phyloP scores from a whole-genome alignment of 495 filamentous ascomycete species.

The Aspergillus nanangensis region DNA sequence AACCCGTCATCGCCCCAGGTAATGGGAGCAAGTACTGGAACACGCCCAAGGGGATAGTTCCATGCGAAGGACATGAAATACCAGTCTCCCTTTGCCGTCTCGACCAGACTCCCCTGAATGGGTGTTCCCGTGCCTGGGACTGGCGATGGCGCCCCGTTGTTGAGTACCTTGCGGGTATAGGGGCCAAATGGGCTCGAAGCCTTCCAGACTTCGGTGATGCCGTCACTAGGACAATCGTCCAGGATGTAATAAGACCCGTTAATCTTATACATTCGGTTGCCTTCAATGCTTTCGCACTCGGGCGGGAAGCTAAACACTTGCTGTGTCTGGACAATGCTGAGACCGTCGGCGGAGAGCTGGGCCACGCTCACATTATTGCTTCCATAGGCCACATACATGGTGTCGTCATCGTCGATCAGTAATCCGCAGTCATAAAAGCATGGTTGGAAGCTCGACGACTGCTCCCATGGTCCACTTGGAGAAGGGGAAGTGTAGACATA shows the following conservation, averaged over 20 bases:
- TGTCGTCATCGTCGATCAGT: slow-evolving; percentile 50
- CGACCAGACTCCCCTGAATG: slow-evolving; percentile 53
- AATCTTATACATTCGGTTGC: slow-evolving; percentile 50
- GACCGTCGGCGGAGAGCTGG: slow-evolving; percentile 41
- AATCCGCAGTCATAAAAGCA: slow-evolving; percentile 58
- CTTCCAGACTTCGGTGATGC: slow-evolving; percentile 32
- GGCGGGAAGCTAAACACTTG: slow-evolving; percentile 31
- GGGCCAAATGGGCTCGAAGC: slow-evolving; percentile 41
- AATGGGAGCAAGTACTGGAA: slow-evolving; percentile 52
- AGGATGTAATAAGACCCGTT: slow-evolving; percentile 52
- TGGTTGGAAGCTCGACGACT: slow-evolving; percentile 22
- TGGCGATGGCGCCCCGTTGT: slow-evolving; percentile 28
- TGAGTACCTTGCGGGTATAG: slow-evolving; percentile 34
- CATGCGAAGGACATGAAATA: slow-evolving; percentile 54
- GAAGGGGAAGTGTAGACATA: slow-evolving; percentile 45
- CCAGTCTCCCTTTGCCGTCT: slow-evolving; percentile 46
- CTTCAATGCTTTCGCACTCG: slow-evolving; percentile 41
- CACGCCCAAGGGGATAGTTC: slow-evolving; percentile 47
- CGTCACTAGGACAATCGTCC: slow-evolving; percentile 36
- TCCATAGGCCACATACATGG: slow-evolving; percentile 53
- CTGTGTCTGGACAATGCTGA: slow-evolving; percentile 36
- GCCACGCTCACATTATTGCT: slow-evolving; percentile 44
- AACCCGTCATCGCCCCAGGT: slow-evolving; percentile 46
- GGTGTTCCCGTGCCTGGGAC: slow-evolving; percentile 36
- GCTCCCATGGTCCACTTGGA: slow-evolving; percentile 35